phyloP scores from a whole-genome alignment of 139 green algal genomes.

The Mychonastes homosphaera region DNA sequence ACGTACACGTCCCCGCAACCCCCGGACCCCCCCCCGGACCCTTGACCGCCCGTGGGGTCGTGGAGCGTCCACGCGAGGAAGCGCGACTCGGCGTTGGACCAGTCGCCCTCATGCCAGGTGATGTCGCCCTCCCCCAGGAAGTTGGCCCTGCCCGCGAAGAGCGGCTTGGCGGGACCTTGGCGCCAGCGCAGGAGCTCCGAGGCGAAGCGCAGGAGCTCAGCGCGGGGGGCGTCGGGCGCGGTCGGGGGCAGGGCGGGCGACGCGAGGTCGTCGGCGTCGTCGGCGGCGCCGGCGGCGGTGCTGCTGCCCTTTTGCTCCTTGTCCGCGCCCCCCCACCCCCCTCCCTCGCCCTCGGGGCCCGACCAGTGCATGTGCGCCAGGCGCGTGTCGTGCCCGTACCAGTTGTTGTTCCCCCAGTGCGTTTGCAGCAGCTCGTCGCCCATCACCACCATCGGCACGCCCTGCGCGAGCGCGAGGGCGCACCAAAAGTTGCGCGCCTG shows the following conservation, averaged over 20 bases:
- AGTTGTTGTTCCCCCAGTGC: conserved; percentile 97
- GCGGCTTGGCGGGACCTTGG: conserved; percentile 49
- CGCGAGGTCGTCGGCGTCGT: too few species aligned
- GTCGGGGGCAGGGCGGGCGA: too few species aligned
- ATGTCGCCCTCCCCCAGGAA: conserved; percentile 81
- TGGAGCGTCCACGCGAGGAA: conserved; percentile 95
- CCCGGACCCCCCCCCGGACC: background rate
- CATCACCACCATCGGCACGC: conserved; percentile 91
- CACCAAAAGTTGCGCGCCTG: conserved; percentile 92
- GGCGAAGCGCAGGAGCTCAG: conserved; percentile 38
- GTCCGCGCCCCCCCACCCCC: too few species aligned
- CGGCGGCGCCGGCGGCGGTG: too few species aligned
- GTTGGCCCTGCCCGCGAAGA: conserved; percentile 58
- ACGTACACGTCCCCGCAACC: conserved; percentile 68
- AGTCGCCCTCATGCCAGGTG: conserved; percentile 95
- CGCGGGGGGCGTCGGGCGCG: conserved; percentile 1
- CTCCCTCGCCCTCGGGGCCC: conserved; percentile 26
- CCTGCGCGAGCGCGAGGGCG: conserved; percentile 76
- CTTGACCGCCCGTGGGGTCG: conserved; percentile 24
- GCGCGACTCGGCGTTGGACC: conserved; percentile 75
- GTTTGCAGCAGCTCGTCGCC: conserved; percentile 80
- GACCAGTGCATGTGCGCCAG: conserved; percentile 71
- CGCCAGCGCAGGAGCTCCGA: conserved; percentile 72
- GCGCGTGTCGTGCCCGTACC: conserved; percentile 91
- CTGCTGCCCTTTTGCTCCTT: too few species aligned